phyloP scores from a whole-genome alignment of 306 rosid genomes.

The Lablab purpureus region DNA sequence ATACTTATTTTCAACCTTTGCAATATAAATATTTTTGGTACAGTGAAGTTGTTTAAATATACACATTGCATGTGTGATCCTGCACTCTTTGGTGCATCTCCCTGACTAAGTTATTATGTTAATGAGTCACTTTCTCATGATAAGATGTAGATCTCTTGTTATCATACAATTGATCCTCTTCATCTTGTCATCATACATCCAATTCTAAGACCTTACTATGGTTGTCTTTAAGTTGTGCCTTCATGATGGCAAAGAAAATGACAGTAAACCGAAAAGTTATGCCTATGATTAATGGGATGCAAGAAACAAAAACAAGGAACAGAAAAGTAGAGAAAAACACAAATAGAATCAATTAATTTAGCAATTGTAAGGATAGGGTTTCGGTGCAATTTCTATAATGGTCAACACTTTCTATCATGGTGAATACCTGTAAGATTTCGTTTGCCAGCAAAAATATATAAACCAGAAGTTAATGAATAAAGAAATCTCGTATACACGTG shows the following conservation, averaged over 20 bases:
- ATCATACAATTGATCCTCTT: slow-evolving; percentile 17
- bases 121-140: slow-evolving; percentile 18
- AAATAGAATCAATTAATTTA: not conserved
- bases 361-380: not conserved
- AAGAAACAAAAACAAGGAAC: not conserved
- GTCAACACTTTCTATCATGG: slow-evolving; percentile 39
- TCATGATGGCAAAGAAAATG: slow-evolving; percentile 12
- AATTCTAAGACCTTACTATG: slow-evolving; percentile 14
- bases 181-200: slow-evolving; percentile 14
- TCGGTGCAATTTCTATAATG: slow-evolving; percentile 15
- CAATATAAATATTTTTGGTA: not conserved
- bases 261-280: slow-evolving; percentile 24
- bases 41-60: not conserved
- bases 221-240: not conserved
- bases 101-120: not conserved
- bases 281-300: slow-evolving; percentile 22
- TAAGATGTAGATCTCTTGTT: slow-evolving; percentile 21
- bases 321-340: slow-evolving; percentile 11
- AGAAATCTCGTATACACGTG: not conserved
- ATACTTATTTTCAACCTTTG: not conserved
- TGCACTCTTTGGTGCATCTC: not conserved
- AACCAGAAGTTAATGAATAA: not conserved
- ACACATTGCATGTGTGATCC: not conserved
- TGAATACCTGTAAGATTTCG: not conserved
- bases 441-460: not conserved